Evolutionary conservation across 768 basidiomycete genomes (phyloP), one percentile per base, ranked within the genome.

Genomic region (Suillus hirtellus): DNA sequence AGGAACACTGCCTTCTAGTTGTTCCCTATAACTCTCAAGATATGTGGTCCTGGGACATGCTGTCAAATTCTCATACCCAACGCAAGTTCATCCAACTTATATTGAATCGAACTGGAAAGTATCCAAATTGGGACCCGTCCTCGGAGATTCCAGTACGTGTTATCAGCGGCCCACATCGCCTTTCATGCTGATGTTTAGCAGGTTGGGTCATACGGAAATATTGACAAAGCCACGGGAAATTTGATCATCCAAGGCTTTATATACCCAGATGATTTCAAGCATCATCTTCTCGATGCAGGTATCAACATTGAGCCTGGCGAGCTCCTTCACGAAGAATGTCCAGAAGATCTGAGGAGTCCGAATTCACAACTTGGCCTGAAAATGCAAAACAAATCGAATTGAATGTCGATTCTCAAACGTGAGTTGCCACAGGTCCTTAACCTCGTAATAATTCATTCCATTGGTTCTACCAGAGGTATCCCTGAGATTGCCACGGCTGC

Each of bases 191-290:
- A 55, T 17, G 21, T 38, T 38, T 37, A 15, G 14, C 37, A 55
- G 54, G 54, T 55, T 55, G 54, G 54, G 14, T 55, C 54, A 24
- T 55, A 24, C 19, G 54, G 54, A 55, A 17, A 14, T 37, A 38
- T 55, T 8, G 54, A 55, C 14, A 38, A 4, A 38, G 21, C 12
- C 14, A 55, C 54, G 7, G 54, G 54, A 14, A 55, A 55, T 37
- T 21, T 55, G 54, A 24, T 15, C 21, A 1, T 9, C 21, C n/a
- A 55, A 24, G 54, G 37, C 9, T 38, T 14, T 6, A 31, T 55
- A 14, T 55, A 55, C 8, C 21, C 37, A 4, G 21, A 55, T 10
- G 14, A 14, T 17, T 55, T 55, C 15, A 17, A 17, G 17, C 14
- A 55, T 15, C 2, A 3, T 38, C 54, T 55, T 2, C 1, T 55